Evolutionary conservation across 2,329 filamentous ascomycete species (phyloP), one percentile per base, ranked within the genome.

Genomic region (Xylaria sp.): DNA sequence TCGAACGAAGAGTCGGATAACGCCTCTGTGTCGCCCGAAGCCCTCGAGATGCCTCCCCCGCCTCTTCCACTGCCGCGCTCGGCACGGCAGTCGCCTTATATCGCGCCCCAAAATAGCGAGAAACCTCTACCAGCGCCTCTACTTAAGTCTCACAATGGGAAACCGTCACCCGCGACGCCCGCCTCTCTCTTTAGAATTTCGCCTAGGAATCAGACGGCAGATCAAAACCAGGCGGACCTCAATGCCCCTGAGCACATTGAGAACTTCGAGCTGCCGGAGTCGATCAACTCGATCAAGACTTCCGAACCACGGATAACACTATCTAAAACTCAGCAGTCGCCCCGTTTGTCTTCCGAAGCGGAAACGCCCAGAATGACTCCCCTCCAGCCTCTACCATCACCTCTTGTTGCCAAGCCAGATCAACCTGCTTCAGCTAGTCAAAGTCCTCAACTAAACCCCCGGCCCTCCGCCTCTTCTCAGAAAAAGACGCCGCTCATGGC

Each of bases 161-260:
- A 83, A 60, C 83, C 81, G 74, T 88, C 89, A 61, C 92, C 93
- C 11, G 94, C 93, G 1, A 97, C 94, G 0, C 94, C 94, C 0
- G 93, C 94, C 9, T 97, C 94, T 6, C 81, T 97, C 67, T 97
- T 97, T 92, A 91, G 89, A 74, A 84, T 95, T 51, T 84, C 86
- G 31, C 87, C 87, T 74, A 83, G 83, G 74, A 80, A 82, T 61
- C 87, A 86, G 70, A 84, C 83, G 65, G 78, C 80, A 15, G 80
- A 84, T 36, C 76, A 81, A 69, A 78, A 78, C 68, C 73, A 78
- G 72, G 78, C 81, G 28, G 84, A 84, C 17, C 78, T 81, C 2
- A 77, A 80, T 20, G 81, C 82, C 33, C 82, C 83, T 3, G 87
- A 88, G 42, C 82, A 85, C 49, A 89, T 88, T 51, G 87, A 88